phyloP scores from a whole-genome alignment of 2,329 filamentous ascomycete genomes.

The Colletotrichum chrysophilum region DNA sequence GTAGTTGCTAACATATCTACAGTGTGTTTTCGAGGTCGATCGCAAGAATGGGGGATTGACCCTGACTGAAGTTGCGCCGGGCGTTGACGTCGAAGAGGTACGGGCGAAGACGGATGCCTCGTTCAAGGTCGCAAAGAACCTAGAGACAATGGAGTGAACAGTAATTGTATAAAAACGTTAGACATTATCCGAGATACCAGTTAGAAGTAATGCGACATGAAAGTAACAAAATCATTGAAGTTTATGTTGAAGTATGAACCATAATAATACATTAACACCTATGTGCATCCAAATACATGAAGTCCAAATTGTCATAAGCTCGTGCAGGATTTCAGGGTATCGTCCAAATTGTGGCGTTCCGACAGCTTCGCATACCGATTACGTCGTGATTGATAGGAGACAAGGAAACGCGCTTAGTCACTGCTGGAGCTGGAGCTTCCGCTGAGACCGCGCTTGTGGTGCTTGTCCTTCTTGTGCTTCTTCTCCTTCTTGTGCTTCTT shows the following conservation, averaged over 20 bases:
- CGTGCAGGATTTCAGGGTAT: background rate
- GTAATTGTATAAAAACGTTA: background rate
- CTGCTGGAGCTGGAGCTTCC: slow-evolving; percentile 18
- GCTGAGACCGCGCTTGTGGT: slow-evolving; percentile 18
- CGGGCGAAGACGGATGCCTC: slow-evolving; percentile 72
- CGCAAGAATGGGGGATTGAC: slow-evolving; percentile 65
- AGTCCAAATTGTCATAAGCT: background rate
- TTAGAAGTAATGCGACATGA: background rate
- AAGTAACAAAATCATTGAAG: background rate
- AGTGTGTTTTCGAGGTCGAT: slow-evolving; percentile 76
- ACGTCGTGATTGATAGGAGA: background rate
- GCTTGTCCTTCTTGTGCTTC: slow-evolving; percentile 32
- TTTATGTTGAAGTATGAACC: background rate
- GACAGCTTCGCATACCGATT: background rate
- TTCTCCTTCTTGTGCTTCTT: slow-evolving; percentile 32
- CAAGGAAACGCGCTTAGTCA: background rate
- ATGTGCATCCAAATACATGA: background rate
- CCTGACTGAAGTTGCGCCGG: slow-evolving; percentile 73
- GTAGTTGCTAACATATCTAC: background rate
- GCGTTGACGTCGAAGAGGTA: slow-evolving; percentile 71
- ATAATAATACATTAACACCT: slow-evolving; percentile 3
- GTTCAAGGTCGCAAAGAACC: slow-evolving; percentile 65
- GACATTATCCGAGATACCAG: background rate
- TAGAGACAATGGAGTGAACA: slow-evolving; percentile 51
- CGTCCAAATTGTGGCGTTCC: background rate